These are phyloP conservation scores for Metarhizium robertsii DNA, from an alignment of 2,329 filamentous ascomycete genomes.

Conservation along the genomic window DNA sequence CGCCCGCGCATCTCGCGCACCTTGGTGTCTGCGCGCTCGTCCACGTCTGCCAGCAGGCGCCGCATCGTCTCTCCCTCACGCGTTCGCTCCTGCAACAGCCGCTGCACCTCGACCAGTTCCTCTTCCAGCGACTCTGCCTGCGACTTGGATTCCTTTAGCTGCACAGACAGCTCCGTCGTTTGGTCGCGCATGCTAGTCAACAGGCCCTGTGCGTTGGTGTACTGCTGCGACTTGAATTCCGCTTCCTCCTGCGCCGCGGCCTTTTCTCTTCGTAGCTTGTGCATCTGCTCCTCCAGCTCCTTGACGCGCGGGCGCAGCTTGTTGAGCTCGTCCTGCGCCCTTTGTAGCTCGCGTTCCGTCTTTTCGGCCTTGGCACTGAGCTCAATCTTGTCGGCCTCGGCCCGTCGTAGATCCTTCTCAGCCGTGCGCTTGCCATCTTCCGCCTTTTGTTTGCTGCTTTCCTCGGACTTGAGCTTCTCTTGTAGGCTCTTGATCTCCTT, in stretches of 20 bases:
- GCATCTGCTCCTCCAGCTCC: constrained; percentile 65
- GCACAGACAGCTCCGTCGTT: constrained; percentile 75
- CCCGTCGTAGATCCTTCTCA: constrained; percentile 67
- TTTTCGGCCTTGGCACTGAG: constrained; percentile 65
- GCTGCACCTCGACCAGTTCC: constrained; percentile 80
- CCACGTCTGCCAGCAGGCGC: constrained; percentile 74
- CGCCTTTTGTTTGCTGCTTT: constrained; percentile 57
- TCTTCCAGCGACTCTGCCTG: constrained; percentile 84
- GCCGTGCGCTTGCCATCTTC: constrained; percentile 71
- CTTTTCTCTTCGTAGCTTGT: constrained; percentile 59
- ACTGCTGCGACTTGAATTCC: constrained; percentile 76
- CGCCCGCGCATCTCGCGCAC: constrained; percentile 81
- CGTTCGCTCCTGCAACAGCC: constrained; percentile 76
- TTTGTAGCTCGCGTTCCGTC: constrained; percentile 57
- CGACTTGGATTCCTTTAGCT: constrained; percentile 80
- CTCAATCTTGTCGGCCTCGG: constrained; percentile 73
- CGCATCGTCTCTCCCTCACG: constrained; percentile 95
- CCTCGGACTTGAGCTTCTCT: constrained; percentile 70
- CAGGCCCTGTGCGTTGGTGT: constrained; percentile 73
- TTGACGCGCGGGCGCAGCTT: constrained; percentile 52
- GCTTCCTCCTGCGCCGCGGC: constrained; percentile 66
- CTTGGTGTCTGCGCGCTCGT: constrained; percentile 70
- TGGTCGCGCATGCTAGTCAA: constrained; percentile 92
- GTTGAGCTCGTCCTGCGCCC: constrained; percentile 63
- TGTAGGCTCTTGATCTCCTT: constrained; percentile 67